phyloP scores from a whole-genome alignment of 768 basidiomycete species.

The Goffeauzyma gilvescens region DNA sequence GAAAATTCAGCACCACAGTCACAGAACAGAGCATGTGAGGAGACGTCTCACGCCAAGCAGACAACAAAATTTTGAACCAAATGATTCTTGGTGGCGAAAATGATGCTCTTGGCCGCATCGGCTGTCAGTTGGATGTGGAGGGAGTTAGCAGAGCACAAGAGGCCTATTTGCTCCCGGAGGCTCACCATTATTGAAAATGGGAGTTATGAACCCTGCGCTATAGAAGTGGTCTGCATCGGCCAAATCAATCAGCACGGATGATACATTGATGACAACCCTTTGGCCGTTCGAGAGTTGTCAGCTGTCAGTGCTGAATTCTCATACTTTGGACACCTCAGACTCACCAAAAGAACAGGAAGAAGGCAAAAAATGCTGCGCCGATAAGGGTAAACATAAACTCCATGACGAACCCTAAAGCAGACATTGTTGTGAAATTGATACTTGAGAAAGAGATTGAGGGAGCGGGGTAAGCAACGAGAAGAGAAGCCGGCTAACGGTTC shows the following conservation, averaged over 20 bases:
- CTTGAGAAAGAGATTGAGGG: slow-evolving; percentile 1
- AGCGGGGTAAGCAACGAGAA: background rate
- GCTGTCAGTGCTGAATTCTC: too few species aligned
- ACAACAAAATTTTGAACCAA: slow-evolving; percentile 27
- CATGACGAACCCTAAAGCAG: slow-evolving; percentile 25
- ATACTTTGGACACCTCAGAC: slow-evolving; percentile 4
- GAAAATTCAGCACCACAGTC: background rate
- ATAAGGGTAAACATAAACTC: slow-evolving; percentile 23
- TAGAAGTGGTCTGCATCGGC: slow-evolving; percentile 26
- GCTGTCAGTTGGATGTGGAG: slow-evolving; percentile 2
- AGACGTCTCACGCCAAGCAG: slow-evolving; percentile 21
- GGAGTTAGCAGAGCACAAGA: background rate
- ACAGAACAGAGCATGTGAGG: background rate
- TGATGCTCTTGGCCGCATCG: slow-evolving; percentile 25
- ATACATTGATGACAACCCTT: slow-evolving; percentile 21
- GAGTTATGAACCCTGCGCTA: slow-evolving; percentile 14
- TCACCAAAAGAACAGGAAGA: slow-evolving; percentile 30
- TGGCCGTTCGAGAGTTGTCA: background rate
- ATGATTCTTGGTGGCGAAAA: slow-evolving; percentile 30
- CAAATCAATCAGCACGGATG: slow-evolving; percentile 27
- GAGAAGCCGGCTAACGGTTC: background rate
- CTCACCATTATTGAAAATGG: slow-evolving; percentile 23
- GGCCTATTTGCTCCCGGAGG: background rate
- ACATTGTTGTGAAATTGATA: slow-evolving; percentile 20
- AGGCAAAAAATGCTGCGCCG: slow-evolving; percentile 28